phyloP scores from a whole-genome alignment of 306 rosid species.

The Glycine tomentella region DNA sequence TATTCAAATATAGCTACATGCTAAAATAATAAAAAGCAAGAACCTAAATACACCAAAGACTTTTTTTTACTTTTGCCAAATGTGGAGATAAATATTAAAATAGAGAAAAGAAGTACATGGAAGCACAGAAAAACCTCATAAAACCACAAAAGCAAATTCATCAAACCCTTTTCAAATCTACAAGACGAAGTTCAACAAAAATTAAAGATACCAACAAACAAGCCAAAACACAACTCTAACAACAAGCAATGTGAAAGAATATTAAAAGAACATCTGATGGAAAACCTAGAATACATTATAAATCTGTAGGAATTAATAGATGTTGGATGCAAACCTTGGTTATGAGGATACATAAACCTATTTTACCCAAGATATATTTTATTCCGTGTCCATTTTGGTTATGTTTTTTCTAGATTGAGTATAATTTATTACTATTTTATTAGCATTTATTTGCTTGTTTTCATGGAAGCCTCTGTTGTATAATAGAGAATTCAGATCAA shows the following conservation, averaged over 20 bases:
- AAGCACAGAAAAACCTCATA: background rate
- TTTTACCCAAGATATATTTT: background rate
- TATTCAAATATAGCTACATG: background rate
- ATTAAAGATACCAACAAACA: background rate
- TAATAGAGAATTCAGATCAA: background rate
- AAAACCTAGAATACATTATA: background rate
- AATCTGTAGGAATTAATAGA: background rate
- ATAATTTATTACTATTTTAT: background rate
- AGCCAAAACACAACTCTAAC: background rate
- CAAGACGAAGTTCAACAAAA: background rate
- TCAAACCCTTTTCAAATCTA: background rate
- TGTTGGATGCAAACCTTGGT: background rate
- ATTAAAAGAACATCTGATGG: no score
- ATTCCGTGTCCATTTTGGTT: background rate
- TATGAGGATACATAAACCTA: background rate
- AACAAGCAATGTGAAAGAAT: no score
- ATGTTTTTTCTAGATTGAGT: background rate
- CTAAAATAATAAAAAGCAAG: slow-evolving; percentile 10
- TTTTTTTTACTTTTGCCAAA: no score
- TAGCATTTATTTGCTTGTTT: background rate
- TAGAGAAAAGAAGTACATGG: background rate
- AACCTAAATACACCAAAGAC: background rate
- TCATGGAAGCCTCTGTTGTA: background rate
- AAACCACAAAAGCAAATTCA: background rate
- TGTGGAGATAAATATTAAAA: background rate